phyloP scores from a whole-genome alignment of 2,329 filamentous ascomycete genomes.

The Colletotrichum liriopes region DNA sequence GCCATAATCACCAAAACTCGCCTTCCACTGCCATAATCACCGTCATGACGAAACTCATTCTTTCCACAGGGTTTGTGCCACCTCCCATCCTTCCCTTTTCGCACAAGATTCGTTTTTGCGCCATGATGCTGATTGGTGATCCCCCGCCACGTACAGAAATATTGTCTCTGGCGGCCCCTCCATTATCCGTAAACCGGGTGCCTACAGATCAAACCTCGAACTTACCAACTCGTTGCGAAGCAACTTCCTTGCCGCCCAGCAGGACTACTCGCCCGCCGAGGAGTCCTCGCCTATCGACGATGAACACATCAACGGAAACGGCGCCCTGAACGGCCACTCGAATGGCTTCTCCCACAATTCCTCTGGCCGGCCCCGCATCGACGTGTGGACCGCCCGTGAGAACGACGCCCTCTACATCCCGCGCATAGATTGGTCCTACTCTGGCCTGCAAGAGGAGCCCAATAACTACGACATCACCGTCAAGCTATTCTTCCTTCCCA shows the following conservation, averaged over 20 bases:
- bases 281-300: conserved; percentile 46
- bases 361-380: conserved; percentile 49
- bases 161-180: conserved; percentile 88
- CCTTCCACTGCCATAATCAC: conserved; percentile 8
- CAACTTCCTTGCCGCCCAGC: conserved; percentile 84
- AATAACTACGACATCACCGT: conserved; percentile 93
- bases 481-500: conserved; percentile 93
- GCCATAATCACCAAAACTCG: neutral
- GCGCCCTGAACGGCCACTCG: conserved; percentile 43
- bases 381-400: conserved; percentile 78
- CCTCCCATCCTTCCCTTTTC: conserved; percentile 18
- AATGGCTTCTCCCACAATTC: conserved; percentile 51
- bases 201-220: conserved; percentile 92
- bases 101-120: conserved; percentile 45
- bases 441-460: conserved; percentile 84
- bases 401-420: conserved; percentile 80
- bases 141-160: conserved; percentile 67
- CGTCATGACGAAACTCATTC: conserved; percentile 82
- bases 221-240: conserved; percentile 89
- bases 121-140: conserved; percentile 43
- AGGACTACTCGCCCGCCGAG: conserved; percentile 65
- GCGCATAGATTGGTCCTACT: conserved; percentile 79
- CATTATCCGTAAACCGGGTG: conserved; percentile 83
- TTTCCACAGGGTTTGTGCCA: conserved; percentile 84
- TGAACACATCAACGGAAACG: conserved; percentile 52